Conservation (phyloP, 2,329 filamentous ascomycete genomes). For the Septoria petroselini region DNA sequence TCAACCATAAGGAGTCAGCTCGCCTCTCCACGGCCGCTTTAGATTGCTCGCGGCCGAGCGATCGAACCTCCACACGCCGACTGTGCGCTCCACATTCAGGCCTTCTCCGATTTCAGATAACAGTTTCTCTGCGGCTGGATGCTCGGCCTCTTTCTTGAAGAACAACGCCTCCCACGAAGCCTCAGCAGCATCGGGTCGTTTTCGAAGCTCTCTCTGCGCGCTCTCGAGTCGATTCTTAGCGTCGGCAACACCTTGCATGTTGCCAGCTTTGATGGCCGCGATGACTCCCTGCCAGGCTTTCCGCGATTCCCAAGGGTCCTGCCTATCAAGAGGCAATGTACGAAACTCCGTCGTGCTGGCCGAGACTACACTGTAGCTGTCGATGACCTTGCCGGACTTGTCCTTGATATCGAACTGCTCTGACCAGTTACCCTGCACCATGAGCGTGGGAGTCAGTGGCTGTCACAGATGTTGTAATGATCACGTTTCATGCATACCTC, state of each 20-base stretch:
- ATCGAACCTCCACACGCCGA: conserved; percentile 67
- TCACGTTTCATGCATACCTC: not conserved
- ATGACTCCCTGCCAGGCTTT: conserved; percentile 46
- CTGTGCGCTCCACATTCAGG: conserved; percentile 60
- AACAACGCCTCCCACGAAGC: conserved; percentile 43
- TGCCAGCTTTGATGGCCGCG: conserved; percentile 38
- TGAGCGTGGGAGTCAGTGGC: conserved; percentile 34
- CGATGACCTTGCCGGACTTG: conserved; percentile 37
- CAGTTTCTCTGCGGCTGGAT: conserved; percentile 35
- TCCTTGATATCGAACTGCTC: conserved; percentile 42
- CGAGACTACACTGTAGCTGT: conserved; percentile 36
- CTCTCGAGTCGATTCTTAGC: conserved; percentile 35
- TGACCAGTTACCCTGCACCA: conserved; percentile 44
- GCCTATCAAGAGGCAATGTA: conserved; percentile 36
- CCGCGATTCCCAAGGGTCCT: conserved; percentile 48
- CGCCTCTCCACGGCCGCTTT: conserved; percentile 33
- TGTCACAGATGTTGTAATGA: not conserved
- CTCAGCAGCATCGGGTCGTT: conserved; percentile 39
- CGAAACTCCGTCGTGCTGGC: conserved; percentile 29
- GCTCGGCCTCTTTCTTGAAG: conserved; percentile 37
- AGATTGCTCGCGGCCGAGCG: conserved; percentile 42
- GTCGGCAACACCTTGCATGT: conserved; percentile 44
- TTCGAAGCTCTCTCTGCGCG: conserved; percentile 43
- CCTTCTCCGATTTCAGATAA: conserved; percentile 36
- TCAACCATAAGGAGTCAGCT: conserved; percentile 33